Evolutionary conservation across 257 asterid species (phyloP).

Genomic region (Penstemon barbatus): DNA sequence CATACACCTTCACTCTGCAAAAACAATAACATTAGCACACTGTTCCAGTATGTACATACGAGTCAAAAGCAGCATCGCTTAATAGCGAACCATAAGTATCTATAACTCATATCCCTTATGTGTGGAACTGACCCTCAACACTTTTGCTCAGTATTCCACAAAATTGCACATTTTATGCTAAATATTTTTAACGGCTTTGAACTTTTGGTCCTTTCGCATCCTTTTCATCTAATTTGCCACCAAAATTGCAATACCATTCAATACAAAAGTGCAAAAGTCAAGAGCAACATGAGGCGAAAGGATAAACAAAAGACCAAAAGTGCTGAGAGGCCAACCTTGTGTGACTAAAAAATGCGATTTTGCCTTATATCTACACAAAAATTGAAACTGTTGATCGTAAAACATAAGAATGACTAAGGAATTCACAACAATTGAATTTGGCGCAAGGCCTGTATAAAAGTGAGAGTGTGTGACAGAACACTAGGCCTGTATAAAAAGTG

Average conservation of each 20-base stretch:
- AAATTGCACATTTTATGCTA: too few species aligned
- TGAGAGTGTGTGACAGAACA: neutral
- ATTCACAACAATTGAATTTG: neutral
- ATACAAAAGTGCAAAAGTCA: too few species aligned
- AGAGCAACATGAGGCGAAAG: too few species aligned
- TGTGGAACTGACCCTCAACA: too few species aligned
- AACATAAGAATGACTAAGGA: neutral
- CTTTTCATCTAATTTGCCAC: too few species aligned
- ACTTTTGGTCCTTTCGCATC: too few species aligned
- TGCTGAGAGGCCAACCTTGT: neutral
- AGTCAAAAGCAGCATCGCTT: too few species aligned
- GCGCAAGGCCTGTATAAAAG: neutral
- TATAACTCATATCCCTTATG: too few species aligned
- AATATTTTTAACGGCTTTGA: too few species aligned
- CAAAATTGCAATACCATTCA: too few species aligned
- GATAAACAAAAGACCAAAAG: neutral
- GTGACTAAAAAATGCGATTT: neutral
- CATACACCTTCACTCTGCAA: conserved; percentile 83
- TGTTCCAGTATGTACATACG: neutral
- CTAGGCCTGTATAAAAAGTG: neutral
- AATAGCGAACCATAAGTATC: too few species aligned
- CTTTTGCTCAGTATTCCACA: too few species aligned
- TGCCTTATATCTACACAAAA: neutral
- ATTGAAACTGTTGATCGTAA: neutral
- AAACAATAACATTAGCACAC: conserved; percentile 19